These are phyloP conservation scores for Leptomonas pyrrhocoris DNA, from an alignment of 208 protist species.

Conservation along the genomic window DNA sequence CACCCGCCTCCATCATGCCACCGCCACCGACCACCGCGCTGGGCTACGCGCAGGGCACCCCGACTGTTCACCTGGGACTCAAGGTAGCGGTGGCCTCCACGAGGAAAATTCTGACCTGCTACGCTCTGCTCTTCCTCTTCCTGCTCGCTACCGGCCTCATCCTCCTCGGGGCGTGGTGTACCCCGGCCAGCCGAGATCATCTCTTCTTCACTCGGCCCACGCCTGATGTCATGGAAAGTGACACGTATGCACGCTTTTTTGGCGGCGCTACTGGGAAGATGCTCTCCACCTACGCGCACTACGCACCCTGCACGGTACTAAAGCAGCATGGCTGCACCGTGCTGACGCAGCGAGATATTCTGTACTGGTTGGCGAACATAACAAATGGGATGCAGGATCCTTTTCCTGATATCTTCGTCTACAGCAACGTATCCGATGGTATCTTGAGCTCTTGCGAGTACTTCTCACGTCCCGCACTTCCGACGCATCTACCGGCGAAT, in stretches of 20 bases:
- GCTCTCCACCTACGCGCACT: neutral
- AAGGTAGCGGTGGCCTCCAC: conserved; percentile 3
- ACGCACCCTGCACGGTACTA: conserved; percentile 17
- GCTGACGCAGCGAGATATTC: neutral
- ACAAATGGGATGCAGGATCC: conserved; percentile 18
- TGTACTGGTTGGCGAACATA: conserved; percentile 14
- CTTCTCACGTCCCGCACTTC: too few species aligned
- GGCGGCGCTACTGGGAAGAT: neutral
- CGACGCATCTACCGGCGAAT: too few species aligned
- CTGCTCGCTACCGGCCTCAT: conserved; percentile 1
- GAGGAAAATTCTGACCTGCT: conserved; percentile 14
- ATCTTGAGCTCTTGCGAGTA: conserved; percentile 1
- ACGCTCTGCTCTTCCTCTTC: conserved; percentile 4
- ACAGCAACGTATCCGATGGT: conserved; percentile 3
- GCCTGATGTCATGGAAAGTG: neutral
- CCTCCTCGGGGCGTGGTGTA: conserved; percentile 2
- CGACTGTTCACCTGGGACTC: conserved; percentile 12
- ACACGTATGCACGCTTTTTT: neutral
- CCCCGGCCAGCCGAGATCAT: neutral
- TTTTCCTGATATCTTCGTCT: neutral
- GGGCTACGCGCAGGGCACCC: conserved; percentile 4
- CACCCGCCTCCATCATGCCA: neutral
- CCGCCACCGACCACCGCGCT: neutral
- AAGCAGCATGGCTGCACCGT: conserved; percentile 17
- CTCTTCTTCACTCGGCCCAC: conserved; percentile 6